phyloP scores from a whole-genome alignment of 192 early-diverging fungal genomes.

The Linnemannia schmuckeri region DNA sequence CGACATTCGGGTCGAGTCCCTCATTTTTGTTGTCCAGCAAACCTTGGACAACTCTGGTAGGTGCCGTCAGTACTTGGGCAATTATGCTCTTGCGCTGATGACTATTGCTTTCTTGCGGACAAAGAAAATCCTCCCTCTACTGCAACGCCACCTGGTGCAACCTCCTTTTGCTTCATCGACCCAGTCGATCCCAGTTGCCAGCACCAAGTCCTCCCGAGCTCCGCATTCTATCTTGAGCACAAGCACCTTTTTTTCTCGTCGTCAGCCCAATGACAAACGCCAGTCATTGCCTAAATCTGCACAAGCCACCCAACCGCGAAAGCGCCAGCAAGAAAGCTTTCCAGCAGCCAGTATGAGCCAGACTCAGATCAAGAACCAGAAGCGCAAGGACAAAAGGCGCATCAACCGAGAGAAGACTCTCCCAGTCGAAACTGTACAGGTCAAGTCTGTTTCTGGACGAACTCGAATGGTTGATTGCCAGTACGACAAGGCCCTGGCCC shows the following conservation, averaged over 20 bases:
- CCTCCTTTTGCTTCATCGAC: neutral
- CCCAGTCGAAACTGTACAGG: neutral
- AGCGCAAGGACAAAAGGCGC: neutral
- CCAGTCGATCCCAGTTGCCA: neutral
- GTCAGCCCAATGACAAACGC: neutral
- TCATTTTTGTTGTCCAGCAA: constrained; percentile 1
- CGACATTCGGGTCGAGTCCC: neutral
- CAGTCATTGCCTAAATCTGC: neutral
- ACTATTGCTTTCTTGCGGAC: constrained; percentile 1
- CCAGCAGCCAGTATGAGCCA: neutral
- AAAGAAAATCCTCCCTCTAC: neutral
- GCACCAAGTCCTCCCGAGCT: neutral
- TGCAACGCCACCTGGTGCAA: neutral
- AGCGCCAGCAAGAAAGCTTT: neutral
- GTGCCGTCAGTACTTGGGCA: neutral
- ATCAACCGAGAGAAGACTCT: neutral
- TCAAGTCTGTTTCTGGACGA: neutral
- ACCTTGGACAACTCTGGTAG: neutral
- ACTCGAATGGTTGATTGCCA: neutral
- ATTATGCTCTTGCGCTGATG: constrained; percentile 8
- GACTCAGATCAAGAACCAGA: neutral
- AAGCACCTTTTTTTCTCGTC: neutral
- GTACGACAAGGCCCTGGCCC: neutral
- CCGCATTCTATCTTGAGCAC: neutral
- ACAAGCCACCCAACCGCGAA: neutral